Evolutionary conservation across 331 rosid genomes (phyloP).

Genomic region (Malus hybrid): DNA sequence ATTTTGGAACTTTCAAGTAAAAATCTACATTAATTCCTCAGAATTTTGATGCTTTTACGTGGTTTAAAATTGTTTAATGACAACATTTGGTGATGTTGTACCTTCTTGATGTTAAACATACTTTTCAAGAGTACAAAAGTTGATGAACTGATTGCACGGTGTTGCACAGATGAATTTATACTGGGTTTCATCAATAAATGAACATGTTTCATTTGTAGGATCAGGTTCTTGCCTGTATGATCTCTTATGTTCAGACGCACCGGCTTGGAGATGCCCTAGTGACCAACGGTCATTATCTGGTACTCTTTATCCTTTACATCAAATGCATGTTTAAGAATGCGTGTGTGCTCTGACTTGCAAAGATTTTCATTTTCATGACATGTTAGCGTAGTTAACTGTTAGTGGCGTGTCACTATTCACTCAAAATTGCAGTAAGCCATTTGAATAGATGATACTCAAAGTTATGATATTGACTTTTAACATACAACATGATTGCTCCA

Average conservation of each 20-base stretch:
- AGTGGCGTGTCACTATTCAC: neutral
- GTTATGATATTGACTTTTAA: neutral
- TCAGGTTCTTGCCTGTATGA: conserved; percentile 59
- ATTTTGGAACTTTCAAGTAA: neutral
- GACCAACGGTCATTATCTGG: conserved; percentile 35
- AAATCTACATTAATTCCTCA: neutral
- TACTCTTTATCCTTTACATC: conserved; percentile 14
- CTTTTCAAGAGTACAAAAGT: neutral
- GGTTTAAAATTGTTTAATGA: neutral
- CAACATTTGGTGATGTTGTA: neutral
- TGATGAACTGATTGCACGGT: neutral
- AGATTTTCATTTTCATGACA: neutral
- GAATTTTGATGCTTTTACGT: neutral
- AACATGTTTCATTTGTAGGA: conserved; percentile 29
- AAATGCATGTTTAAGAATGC: neutral
- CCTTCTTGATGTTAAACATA: too few relatives aligned
- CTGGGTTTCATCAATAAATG: neutral
- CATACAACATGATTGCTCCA: neutral
- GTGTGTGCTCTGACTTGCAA: neutral
- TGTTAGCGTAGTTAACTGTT: neutral
- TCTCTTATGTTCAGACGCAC: conserved; percentile 63
- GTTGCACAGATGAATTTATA: neutral
- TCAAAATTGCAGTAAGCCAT: neutral
- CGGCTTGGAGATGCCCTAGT: conserved; percentile 29
- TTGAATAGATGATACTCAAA: neutral